Evolutionary conservation across 768 basidiomycete species (phyloP).

Genomic region (Auricularia sp.): DNA sequence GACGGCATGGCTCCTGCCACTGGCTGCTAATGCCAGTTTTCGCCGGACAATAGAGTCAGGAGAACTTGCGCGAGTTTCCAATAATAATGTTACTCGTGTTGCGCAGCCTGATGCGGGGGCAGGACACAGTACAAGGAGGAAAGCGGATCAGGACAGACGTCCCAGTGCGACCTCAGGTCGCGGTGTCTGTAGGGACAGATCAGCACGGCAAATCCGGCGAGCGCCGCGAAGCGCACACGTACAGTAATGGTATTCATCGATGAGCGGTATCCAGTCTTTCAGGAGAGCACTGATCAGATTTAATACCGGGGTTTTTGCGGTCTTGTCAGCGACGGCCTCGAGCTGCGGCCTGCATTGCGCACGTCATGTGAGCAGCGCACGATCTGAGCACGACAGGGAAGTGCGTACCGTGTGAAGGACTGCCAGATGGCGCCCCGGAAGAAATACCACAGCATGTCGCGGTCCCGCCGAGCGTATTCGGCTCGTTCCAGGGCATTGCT

Average conservation of each 20-base stretch:
- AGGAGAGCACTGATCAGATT: slow-evolving; percentile 61
- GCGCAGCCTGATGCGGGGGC: too few relatives aligned
- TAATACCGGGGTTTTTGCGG: slow-evolving; percentile 50
- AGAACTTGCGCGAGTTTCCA: too few relatives aligned
- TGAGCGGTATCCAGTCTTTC: slow-evolving; percentile 80
- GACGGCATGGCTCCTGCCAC: too few relatives aligned
- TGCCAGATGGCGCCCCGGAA: slow-evolving; percentile 82
- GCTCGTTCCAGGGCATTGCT: slow-evolving; percentile 57
- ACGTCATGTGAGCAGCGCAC: not conserved
- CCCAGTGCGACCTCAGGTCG: not conserved
- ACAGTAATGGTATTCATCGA: slow-evolving; percentile 91
- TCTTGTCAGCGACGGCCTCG: slow-evolving; percentile 47
- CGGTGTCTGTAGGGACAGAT: slow-evolving; percentile 15
- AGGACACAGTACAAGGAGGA: too few relatives aligned
- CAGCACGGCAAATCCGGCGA: not conserved
- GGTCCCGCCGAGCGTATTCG: slow-evolving; percentile 77
- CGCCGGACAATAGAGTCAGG: too few relatives aligned
- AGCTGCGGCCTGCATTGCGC: slow-evolving; percentile 53
- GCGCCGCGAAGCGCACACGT: slow-evolving; percentile 21
- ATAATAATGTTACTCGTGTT: too few relatives aligned
- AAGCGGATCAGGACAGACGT: too few relatives aligned
- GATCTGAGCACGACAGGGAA: slow-evolving; percentile 1
- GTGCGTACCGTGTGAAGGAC: slow-evolving; percentile 55
- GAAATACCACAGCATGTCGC: slow-evolving; percentile 75
- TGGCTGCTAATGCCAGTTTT: too few relatives aligned